These are phyloP conservation scores for Taphrina pruni DNA, from an alignment of 1,139 yeast species.

Conservation along the genomic window DNA sequence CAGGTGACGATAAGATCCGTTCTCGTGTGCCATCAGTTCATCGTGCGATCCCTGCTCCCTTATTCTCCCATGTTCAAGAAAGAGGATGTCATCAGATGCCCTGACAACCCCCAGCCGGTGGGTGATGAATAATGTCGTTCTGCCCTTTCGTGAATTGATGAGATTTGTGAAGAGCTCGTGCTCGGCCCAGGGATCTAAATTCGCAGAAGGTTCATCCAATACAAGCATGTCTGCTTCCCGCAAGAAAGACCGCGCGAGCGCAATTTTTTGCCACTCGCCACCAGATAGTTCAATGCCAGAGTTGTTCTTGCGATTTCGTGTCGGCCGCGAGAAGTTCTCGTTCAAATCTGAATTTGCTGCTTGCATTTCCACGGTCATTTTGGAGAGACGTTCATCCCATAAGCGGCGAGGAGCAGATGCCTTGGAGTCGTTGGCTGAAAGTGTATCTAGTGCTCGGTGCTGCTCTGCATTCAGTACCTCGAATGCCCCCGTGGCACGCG, in stretches of 20 bases:
- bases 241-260: constrained; percentile 33
- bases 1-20: constrained; percentile 19
- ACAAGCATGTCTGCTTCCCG: constrained; percentile 58
- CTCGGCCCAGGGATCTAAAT: constrained; percentile 95
- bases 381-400: constrained; percentile 23
- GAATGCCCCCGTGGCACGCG: constrained; percentile 29
- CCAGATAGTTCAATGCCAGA: constrained; percentile 25
- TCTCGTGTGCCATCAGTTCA: constrained; percentile 65
- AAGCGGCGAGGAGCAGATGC: not conserved
- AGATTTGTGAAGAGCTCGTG: constrained; percentile 58
- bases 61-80: constrained; percentile 81
- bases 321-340: not conserved
- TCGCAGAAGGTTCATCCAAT: constrained; percentile 96
- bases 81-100: constrained; percentile 88
- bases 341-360: not conserved
- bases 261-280: constrained; percentile 39
- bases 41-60: constrained; percentile 86
- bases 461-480: constrained; percentile 18
- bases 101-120: constrained; percentile 91
- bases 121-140: constrained; percentile 93
- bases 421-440: not conserved
- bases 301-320: not conserved
- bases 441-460: not conserved
- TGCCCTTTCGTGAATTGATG: constrained; percentile 70
- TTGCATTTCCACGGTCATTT: constrained; percentile 10